Conservation (phyloP, 176 grass and related monocot species). For the Carex pumila region DNA sequence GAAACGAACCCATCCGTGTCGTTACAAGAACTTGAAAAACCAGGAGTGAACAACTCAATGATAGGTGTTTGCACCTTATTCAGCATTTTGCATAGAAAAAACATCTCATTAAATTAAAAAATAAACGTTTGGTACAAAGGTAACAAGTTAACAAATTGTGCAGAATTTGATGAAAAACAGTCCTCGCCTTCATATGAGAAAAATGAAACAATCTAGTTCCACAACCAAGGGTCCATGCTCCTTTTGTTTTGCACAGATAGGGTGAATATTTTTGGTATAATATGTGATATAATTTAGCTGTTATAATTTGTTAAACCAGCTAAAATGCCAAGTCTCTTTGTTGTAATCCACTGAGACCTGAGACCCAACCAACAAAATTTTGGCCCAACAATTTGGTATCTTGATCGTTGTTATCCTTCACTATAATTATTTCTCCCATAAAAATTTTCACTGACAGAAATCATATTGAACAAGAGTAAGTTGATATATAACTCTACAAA, state of each 20-base stretch:
- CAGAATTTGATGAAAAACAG: constrained; percentile 12
- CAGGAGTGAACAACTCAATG: constrained; percentile 3
- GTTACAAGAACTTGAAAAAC: background rate
- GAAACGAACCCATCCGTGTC: background rate
- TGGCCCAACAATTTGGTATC: too few species aligned
- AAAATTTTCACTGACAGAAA: background rate
- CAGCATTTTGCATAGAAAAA: background rate
- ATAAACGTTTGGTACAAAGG: background rate
- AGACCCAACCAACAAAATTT: background rate
- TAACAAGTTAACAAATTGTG: background rate
- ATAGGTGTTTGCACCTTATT: background rate
- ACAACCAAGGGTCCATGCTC: background rate
- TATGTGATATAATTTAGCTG: background rate
- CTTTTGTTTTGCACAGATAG: background rate
- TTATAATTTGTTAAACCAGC: background rate
- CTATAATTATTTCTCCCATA: background rate
- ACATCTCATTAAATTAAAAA: background rate
- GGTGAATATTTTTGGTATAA: background rate
- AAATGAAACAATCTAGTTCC: background rate
- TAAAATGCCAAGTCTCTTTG: background rate
- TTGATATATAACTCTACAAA: constrained; percentile 64
- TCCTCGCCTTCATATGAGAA: background rate
- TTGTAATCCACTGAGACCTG: background rate
- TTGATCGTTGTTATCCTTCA: background rate
- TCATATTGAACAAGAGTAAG: constrained; percentile 14